Percentiles rank a stretch among this genome's conserved stretches.
Conservation (phyloP, 1,139 yeast species). For the Lizanozyma gosingica region DNA sequence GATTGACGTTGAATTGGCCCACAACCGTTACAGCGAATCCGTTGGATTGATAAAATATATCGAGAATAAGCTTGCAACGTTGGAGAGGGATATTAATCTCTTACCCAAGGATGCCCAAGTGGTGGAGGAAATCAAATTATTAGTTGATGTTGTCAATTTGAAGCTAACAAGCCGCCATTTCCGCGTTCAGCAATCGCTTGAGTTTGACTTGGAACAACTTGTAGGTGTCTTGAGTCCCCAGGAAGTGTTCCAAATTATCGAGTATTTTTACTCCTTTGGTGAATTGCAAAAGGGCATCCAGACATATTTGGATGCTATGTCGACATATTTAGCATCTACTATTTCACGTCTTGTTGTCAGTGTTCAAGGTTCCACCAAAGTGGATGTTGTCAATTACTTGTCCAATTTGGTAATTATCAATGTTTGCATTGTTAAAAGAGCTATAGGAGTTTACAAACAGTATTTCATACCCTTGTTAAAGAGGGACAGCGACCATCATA, state of each 20-base stretch:
- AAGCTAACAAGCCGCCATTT: constrained; percentile 29
- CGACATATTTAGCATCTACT: constrained; percentile 23
- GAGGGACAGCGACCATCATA: constrained; percentile 12
- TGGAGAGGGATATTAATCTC: not conserved
- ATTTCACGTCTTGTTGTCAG: constrained; percentile 31
- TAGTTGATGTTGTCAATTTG: constrained; percentile 34
- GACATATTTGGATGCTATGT: constrained; percentile 29
- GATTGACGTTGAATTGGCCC: constrained; percentile 58
- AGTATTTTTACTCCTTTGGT: constrained; percentile 28
- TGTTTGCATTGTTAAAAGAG: constrained; percentile 30
- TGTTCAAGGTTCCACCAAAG: constrained; percentile 37
- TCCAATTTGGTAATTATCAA: constrained; percentile 36
- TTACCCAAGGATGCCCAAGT: not conserved
- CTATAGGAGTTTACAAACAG: constrained; percentile 24
- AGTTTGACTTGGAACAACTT: constrained; percentile 30
- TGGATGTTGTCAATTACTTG: constrained; percentile 36
- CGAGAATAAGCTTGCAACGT: constrained; percentile 12
- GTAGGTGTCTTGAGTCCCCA: constrained; percentile 22
- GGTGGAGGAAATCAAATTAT: constrained; percentile 26
- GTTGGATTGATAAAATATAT: constrained; percentile 42
- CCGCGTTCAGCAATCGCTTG: constrained; percentile 29
- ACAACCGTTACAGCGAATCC: constrained; percentile 46
- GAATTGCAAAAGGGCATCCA: constrained; percentile 31
- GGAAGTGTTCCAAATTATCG: constrained; percentile 26
- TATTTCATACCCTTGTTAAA: constrained; percentile 27